Base-by-base conservation (phyloP, 2,329 filamentous ascomycete genomes). In the Beauveria sp. region DNA sequence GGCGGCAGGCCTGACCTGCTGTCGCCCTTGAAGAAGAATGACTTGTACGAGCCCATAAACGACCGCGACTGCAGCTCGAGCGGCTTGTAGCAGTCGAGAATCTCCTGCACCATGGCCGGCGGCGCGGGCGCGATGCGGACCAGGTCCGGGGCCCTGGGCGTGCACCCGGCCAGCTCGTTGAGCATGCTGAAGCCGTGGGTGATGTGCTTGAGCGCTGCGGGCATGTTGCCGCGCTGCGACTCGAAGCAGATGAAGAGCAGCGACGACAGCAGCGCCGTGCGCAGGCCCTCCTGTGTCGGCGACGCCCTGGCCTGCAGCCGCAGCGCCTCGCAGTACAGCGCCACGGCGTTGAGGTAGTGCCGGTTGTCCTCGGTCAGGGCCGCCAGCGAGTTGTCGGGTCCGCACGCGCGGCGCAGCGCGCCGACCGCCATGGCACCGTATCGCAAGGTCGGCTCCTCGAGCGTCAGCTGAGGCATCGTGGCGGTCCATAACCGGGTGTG, bases 211-310 rank as follows among this genome's bases (percentile, higher is more conserved):
- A 77, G 69, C 5, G 75, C 74, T 2, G 73, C 73, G 1, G 75
- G 70, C 59, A 72, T 69, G 14, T 77, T 77, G 2, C 74, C 75
- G 5, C 75, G 67, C 62, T 75, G 73, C 2, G 74, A 66, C 51
- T 77, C 75, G 40, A 77, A 77, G 60, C 75, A 76, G 45, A 77
- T 73, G 46, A 77, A 77, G 0, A 77, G 63, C 3, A 77, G 66
- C 0, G 75, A 77, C 1, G 75, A 70, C 7, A 77, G 62, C 58
- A 77, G 64, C 0, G 75, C 75, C 1, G 75, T 77, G 12, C 74
- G 68, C 5, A 77, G 63, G 2, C 72, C 71, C n/a, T 74, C 72
- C 6, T 67, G 70, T 1, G 69, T 72, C 1, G 75, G 73, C 40
- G 65, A 69, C 1, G 74, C 74, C 43, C 72, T 70, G 9, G 74